These are phyloP conservation scores for Achaetomiella virescens DNA, from an alignment of 495 filamentous ascomycete genomes.

Conservation along the genomic window DNA sequence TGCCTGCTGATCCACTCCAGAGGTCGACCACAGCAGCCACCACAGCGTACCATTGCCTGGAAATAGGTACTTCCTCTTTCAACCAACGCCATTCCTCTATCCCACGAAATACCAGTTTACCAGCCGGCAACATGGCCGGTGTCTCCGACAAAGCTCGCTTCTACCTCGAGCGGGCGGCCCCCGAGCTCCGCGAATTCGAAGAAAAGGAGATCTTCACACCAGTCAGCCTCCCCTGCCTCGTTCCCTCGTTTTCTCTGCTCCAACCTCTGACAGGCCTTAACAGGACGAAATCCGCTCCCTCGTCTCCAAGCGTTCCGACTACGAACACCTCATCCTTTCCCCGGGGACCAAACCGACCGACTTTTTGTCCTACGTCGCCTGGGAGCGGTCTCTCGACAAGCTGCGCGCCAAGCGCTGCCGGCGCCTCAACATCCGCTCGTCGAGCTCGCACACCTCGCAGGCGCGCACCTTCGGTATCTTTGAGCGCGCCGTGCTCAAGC, in stretches of 20 bases:
- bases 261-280: background rate
- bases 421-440: slow-evolving; percentile 63
- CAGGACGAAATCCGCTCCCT: slow-evolving; percentile 85
- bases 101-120: background rate
- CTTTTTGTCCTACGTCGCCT: slow-evolving; percentile 80
- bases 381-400: slow-evolving; percentile 82
- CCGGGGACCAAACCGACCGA: slow-evolving; percentile 67
- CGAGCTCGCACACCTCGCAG: slow-evolving; percentile 58
- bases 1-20: background rate
- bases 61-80: too few species aligned
- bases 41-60: too few species aligned
- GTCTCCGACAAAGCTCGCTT: slow-evolving; percentile 91
- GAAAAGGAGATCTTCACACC: slow-evolving; percentile 81
- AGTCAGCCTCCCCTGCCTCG: slow-evolving; percentile 36
- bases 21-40: background rate
- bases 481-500: slow-evolving; percentile 79
- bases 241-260: background rate
- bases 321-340: slow-evolving; percentile 83
- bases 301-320: slow-evolving; percentile 82
- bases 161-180: slow-evolving; percentile 83
- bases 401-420: slow-evolving; percentile 76
- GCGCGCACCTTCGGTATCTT: slow-evolving; percentile 81
- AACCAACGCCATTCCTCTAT: background rate
- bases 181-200: slow-evolving; percentile 83
- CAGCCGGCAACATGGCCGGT: slow-evolving; percentile 56